Base-by-base conservation (phyloP, 768 basidiomycete genomes). In the Lactarius vividus region DNA sequence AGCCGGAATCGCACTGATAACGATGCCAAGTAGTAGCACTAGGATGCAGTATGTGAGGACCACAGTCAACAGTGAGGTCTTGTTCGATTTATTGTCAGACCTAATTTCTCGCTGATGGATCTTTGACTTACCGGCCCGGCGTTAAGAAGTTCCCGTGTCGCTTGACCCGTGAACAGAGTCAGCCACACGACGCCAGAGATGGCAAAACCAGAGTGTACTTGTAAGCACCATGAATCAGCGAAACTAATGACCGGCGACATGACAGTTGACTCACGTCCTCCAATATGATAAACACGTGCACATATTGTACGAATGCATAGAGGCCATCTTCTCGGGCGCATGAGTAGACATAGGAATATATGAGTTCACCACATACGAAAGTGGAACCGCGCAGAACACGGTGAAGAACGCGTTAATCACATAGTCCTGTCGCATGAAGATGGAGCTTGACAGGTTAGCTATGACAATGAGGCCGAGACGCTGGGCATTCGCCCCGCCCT, bases 361-460 rank as follows among this genome's bases (percentile, higher is more conserved):
- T n/a, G n/a, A 15, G 5, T 10, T 26, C 7, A 74, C 81, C 10
- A 74, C 81, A 68, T 68, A 85, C 83, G 80, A 81, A 40, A 75
- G 59, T 10, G 84, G 84, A 29, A 82, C 81, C 39, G 82, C 75
- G 65, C 81, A 83, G 61, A 80, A 81, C 10, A 83, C 75, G 46
- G 79, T 80, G 77, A 84, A 87, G 71, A 85, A 83, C 1, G 79
- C 75, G 71, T 87, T 85, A 71, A 86, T 79, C 37, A 87, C 83
- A 67, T 86, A 84, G 72, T 86, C 81, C 75, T 83, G 71, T 69
- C 74, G 75, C 80, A 74, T 75, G 58, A 79, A 67, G 72, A 84
- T 82, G 73, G 68, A 79, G 71, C 68, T 75, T 71, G 72, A 80
- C 66, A 69, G 78, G 75, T 86, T 87, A 5, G 72, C 73, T 73